Base-by-base conservation (phyloP, 1,284 basidiomycete genomes). In the Tilletiopsis washingtonensis region DNA sequence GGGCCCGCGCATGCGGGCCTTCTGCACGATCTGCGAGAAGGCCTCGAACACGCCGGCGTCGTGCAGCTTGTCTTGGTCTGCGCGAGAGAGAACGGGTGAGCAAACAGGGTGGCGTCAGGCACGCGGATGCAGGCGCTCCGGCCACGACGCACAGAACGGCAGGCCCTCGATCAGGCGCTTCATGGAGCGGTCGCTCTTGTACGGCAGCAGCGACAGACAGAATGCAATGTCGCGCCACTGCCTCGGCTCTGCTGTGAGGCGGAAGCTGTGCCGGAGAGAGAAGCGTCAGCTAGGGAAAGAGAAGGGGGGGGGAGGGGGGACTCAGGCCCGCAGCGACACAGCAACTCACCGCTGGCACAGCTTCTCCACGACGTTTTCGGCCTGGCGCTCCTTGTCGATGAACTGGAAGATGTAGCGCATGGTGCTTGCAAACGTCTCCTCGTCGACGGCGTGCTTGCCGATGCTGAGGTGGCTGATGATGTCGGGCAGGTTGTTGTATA, bases 171-270 rank as follows among this genome's bases (percentile, higher is more conserved):
- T 88, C 54, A 98, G 81, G 74, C 91, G 96, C 81, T 94, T 96
- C 70, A 97, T 81, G 0, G 89, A 91, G 17, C 88, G 81, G 63
- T 99, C 93, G 1, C 88, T 91, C 74, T 97, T 97, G 84, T 89
- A 99, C 0, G 91, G 91, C 24, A 98, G 78, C 3, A 97, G 76
- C 0, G 90, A 91, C 3, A 99, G 77, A 74, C 94, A 99, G 76
- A 85, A 97, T 0, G 91, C 88, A 57, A 98, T 91, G 68, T 99
- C 93, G 29, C 89, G 82, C 93, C 94, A 99, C 74, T 97, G 93
- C 21, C 93, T 80, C 24, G 88, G 81, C 23, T 93, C 89, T 37
- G 86, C 84, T 0, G 88, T 84, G 4, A 90, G 77, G 15, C 88
- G 81, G 84, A 97, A 97, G 6, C 91, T 96, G 4, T 93, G 12